Conservation (phyloP, 768 basidiomycete species). For the Kwoniella pini region DNA sequence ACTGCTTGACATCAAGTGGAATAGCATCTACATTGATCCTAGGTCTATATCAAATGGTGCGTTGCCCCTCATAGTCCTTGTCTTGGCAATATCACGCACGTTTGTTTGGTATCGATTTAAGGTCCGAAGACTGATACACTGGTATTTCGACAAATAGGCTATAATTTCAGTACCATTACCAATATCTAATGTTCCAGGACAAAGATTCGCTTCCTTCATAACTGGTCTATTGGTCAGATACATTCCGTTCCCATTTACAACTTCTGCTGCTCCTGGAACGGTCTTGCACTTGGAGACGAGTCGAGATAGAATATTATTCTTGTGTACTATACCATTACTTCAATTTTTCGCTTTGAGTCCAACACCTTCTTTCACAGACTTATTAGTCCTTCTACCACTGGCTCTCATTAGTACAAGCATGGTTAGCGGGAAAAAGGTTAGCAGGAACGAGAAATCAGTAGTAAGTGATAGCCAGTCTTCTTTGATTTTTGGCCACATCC, state of each 20-base stretch:
- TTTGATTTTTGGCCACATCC: neutral
- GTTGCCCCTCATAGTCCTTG: neutral
- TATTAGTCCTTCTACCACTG: slow-evolving; percentile 33
- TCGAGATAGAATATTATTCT: slow-evolving; percentile 28
- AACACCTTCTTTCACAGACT: slow-evolving; percentile 25
- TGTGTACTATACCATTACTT: slow-evolving; percentile 29
- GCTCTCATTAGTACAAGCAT: slow-evolving; percentile 14
- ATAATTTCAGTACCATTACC: slow-evolving; percentile 24
- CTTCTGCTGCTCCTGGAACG: slow-evolving; percentile 12
- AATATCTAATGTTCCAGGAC: slow-evolving; percentile 10
- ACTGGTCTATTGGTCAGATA: slow-evolving; percentile 25
- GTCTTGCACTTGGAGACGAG: slow-evolving; percentile 15
- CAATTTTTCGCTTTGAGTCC: slow-evolving; percentile 45
- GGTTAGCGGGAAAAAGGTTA: neutral
- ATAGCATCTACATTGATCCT: slow-evolving; percentile 5
- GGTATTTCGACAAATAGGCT: slow-evolving; percentile 5
- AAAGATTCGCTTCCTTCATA: slow-evolving; percentile 21
- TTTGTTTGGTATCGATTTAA: slow-evolving; percentile 1
- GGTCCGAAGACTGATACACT: neutral
- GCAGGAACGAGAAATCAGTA: neutral
- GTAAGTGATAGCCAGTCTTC: too few relatives aligned
- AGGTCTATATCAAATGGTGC: slow-evolving; percentile 7
- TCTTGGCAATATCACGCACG: neutral
- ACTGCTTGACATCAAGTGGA: slow-evolving; percentile 2
- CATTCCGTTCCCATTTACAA: slow-evolving; percentile 28